Evolutionary conservation across 345 rosid genomes (phyloP), one percentile per base, ranked within the genome.

Genomic region (Angophora floribunda): DNA sequence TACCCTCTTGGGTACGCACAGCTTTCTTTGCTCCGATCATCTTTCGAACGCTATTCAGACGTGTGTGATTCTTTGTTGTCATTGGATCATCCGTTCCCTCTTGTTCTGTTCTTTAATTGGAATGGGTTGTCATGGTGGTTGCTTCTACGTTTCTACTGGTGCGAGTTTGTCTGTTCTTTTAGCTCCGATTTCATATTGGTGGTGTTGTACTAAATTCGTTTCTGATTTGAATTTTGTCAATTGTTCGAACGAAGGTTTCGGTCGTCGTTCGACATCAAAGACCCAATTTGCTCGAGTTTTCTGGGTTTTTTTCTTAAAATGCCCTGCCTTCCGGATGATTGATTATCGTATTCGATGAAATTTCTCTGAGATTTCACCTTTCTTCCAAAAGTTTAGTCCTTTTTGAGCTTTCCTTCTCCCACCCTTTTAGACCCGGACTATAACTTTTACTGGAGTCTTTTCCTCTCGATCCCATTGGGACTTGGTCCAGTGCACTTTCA

Each of bases 1-100:
- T 96, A 96, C 89, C 99, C 99, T 89, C 96, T 94, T 86, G 99
- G 99, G 99, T 97, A 88, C 13, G 92, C 51, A 4, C 22, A 22
- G 50, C 50, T 87, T 80, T 21, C 50, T 79, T 53, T 36, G 28
- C 26, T 30, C 24, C 6, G 21, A 26, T 52, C 6, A 9, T 30
- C 32, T 85, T 49, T 88, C 30, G 26, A 52, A 16, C 28, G 49
- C 16, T 32, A 51, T 55, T 86, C 70, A 24, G 80, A 36, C 80
- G 12, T 8, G 45, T 17, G 45, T 10, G 61, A 32, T 70, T 67
- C 80, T 70, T 32, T 36, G 16, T 32, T 21, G 47, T 32, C 80
- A 36, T 26, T 14, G 78, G 75, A 9, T 86, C 14, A 32, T 45
- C 61, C 16, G 51, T 57, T 55, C 87, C 52, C 12, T 41, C 32